Conservation (phyloP, 1,284 basidiomycete genomes). For the Stereum hirsutum region DNA sequence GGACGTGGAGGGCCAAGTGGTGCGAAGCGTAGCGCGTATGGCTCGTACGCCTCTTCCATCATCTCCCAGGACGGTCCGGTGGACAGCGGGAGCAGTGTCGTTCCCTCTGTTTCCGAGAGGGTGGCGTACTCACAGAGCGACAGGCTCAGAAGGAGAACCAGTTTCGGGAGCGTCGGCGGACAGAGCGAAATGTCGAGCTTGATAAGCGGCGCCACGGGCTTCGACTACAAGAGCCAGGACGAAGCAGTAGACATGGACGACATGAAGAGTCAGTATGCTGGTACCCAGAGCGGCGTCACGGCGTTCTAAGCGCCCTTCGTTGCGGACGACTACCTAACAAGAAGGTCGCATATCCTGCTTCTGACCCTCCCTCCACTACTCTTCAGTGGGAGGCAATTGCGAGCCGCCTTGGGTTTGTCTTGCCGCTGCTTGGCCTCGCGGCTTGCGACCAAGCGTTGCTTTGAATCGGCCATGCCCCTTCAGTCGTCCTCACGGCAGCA, state of each 20-base stretch:
- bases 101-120: conserved; percentile 35
- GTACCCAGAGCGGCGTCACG: conserved; percentile 74
- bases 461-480: too few species aligned
- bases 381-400: neutral
- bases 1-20: conserved; percentile 18
- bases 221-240: conserved; percentile 84
- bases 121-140: conserved; percentile 82
- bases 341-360: conserved; percentile 1
- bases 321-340: too few species aligned
- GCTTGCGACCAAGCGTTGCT: too few species aligned
- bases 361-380: neutral
- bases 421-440: too few species aligned
- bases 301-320: conserved; percentile 45
- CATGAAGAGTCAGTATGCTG: conserved; percentile 77
- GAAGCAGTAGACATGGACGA: conserved; percentile 70
- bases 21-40: conserved; percentile 67
- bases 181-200: conserved; percentile 70
- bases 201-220: conserved; percentile 44
- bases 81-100: conserved; percentile 50
- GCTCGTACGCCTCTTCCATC: conserved; percentile 84
- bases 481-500: too few species aligned
- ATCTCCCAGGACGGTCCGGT: conserved; percentile 80
- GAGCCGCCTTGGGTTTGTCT: too few species aligned
- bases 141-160: conserved; percentile 54
- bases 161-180: conserved; percentile 70